Evolutionary conservation across 805 yeast species (phyloP).

Genomic region (Candida tammaniensis): DNA sequence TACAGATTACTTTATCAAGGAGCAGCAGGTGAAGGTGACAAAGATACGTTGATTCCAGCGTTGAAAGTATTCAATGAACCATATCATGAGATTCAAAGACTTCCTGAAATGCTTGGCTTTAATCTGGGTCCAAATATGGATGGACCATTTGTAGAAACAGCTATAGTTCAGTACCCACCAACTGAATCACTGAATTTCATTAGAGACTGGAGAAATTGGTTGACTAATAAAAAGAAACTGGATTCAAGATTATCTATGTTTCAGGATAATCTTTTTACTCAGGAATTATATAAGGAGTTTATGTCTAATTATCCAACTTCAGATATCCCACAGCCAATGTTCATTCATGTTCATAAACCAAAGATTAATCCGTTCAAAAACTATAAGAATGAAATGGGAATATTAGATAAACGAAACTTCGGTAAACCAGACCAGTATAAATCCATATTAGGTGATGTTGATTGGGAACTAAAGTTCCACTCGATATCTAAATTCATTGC

Average conservation of each 20-base stretch:
- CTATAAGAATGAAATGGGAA: slow-evolving; percentile 16
- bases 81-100: slow-evolving; percentile 23
- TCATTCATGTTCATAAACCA: slow-evolving; percentile 32
- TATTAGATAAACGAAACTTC: slow-evolving; percentile 21
- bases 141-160: slow-evolving; percentile 21
- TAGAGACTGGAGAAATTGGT: slow-evolving; percentile 26
- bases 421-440: slow-evolving; percentile 18
- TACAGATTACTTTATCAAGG: slow-evolving; percentile 35
- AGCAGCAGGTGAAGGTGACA: slow-evolving; percentile 31
- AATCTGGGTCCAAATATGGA: slow-evolving; percentile 10
- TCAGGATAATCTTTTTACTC: slow-evolving; percentile 26
- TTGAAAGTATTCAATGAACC: slow-evolving; percentile 33
- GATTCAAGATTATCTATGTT: slow-evolving; percentile 32
- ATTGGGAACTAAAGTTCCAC: slow-evolving; percentile 37
- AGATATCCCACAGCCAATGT: slow-evolving; percentile 23
- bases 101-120: slow-evolving; percentile 14
- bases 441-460: slow-evolving; percentile 11
- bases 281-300: slow-evolving; percentile 20
- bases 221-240: slow-evolving; percentile 13
- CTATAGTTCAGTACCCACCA: slow-evolving; percentile 33
- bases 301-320: neutral
- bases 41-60: slow-evolving; percentile 39
- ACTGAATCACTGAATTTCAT: slow-evolving; percentile 8
- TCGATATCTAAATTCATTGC: slow-evolving; percentile 29
- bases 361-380: slow-evolving; percentile 29